A percentile compares a stretch with the other conserved stretches of the same genome.
Evolutionary conservation across 805 yeast species (phyloP).

Genomic region (Ogataea henricii): DNA sequence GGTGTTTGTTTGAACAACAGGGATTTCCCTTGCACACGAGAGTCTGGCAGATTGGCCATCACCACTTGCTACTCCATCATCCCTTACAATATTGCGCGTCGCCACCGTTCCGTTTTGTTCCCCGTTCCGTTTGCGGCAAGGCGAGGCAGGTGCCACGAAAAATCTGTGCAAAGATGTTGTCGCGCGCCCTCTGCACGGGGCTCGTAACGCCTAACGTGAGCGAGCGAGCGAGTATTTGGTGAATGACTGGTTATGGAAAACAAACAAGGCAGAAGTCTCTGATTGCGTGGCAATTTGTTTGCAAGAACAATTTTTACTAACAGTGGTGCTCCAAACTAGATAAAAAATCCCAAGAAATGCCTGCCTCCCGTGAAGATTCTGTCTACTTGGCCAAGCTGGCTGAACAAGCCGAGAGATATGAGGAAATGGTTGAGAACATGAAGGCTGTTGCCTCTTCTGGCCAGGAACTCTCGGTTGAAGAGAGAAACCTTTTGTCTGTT

Average conservation of each 20-base stretch:
- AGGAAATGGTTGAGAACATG: slow-evolving; percentile 99
- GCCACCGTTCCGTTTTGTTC: background rate
- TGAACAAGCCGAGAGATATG: slow-evolving; percentile 99
- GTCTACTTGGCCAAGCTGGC: slow-evolving; percentile 97
- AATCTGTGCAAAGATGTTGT: background rate
- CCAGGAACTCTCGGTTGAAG: slow-evolving; percentile 94
- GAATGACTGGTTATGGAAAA: background rate
- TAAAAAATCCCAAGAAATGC: slow-evolving; percentile 43
- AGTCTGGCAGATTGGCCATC: too few relatives aligned
- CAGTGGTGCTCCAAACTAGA: slow-evolving; percentile 6
- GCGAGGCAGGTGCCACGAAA: background rate
- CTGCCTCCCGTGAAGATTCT: slow-evolving; percentile 94
- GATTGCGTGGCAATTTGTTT: background rate
- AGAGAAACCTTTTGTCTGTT: slow-evolving; percentile 93
- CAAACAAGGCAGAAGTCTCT: background rate
- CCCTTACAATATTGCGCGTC: too few relatives aligned
- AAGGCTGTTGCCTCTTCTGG: slow-evolving; percentile 95
- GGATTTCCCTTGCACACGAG: too few relatives aligned
- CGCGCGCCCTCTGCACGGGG: slow-evolving; percentile 3
- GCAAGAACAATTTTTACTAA: slow-evolving; percentile 8
- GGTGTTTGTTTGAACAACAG: too few relatives aligned
- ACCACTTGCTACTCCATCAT: too few relatives aligned
- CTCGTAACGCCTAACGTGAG: slow-evolving; percentile 16
- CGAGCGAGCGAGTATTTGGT: background rate
- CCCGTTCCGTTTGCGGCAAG: slow-evolving; percentile 1